Conservation (phyloP, 352 stramenopile species). For the Phytophthora hybrid region DNA sequence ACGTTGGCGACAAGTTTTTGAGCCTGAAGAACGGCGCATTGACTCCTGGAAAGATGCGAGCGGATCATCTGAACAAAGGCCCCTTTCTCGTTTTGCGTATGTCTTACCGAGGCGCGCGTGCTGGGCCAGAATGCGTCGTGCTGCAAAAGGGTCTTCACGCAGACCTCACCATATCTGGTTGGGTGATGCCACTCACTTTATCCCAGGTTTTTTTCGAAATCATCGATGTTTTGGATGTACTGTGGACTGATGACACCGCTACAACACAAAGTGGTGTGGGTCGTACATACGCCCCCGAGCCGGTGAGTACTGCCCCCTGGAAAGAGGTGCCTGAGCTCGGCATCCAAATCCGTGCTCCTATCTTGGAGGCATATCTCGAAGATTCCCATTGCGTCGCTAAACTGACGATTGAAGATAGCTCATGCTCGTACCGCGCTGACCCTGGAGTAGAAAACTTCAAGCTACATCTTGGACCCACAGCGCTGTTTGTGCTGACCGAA, state of each 20-base stretch:
- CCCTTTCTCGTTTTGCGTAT: conserved; percentile 68
- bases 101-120: conserved; percentile 67
- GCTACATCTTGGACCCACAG: conserved; percentile 77
- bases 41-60: conserved; percentile 71
- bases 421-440: conserved; percentile 73
- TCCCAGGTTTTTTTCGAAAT: conserved; percentile 80
- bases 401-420: conserved; percentile 82
- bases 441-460: conserved; percentile 70
- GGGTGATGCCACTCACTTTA: conserved; percentile 80
- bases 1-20: conserved; percentile 88
- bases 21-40: conserved; percentile 80
- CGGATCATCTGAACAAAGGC: conserved; percentile 64
- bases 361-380: conserved; percentile 88
- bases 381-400: conserved; percentile 90
- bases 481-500: conserved; percentile 85
- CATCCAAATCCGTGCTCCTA: conserved; percentile 79
- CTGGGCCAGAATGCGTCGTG: conserved; percentile 59
- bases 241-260: conserved; percentile 54
- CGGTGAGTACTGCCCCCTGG: conserved; percentile 40
- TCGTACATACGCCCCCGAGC: conserved; percentile 25
- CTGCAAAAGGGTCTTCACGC: conserved; percentile 64
- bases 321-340: conserved; percentile 73
- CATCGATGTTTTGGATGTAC: conserved; percentile 71
- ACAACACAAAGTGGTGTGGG: conserved; percentile 19
- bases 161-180: conserved; percentile 78